Evolutionary conservation across 352 stramenopile genomes (phyloP), one percentile per base, ranked within the genome.

Genomic region (Pythium rishiriense): DNA sequence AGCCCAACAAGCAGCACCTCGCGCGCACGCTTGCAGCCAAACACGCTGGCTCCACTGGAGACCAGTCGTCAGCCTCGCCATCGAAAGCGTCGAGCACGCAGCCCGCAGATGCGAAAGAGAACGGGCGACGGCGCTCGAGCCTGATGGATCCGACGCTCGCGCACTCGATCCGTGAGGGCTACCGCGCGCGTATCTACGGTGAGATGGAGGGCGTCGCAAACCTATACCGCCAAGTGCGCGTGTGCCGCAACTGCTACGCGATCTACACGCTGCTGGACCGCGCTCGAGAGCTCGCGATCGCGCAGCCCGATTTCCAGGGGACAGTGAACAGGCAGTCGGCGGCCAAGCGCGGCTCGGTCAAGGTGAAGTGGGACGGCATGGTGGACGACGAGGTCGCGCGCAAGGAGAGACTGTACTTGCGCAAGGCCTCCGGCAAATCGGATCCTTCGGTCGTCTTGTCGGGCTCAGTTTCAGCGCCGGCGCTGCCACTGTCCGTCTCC

Each of bases 231-330:
- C 79, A 94, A 46, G 83, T 97, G 26, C 74, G 82, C 17, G 91
- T 98, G 11, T 97, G 92, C 56, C 29, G 31, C 17, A 74, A 88
- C 55, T 98, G 92, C 74, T 94, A 86, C 61, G 78, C 80, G 66
- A 79, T 97, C 26, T 97, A 98, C 76, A 68, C 75, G 26, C 68
- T 96, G 42, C 71, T 98, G 21, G 88, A 96, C 62, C 73, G 83
- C 24, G 81, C 86, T 2, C 72, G 92, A 2, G 67, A 69, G 31
- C 48, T 69, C 21, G 56, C 64, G 10, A 28, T 62, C 12, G 39
- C 9, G 1, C 50, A 53, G 10, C 31, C 56, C 12, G 56, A 39
- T 21, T 39, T 65, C 8, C 64, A 66, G 39, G 43, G 22, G 0
- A 25, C 49, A 1, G 45, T 58, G 0, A 49, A 64, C 17, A 53